Evolutionary conservation across 176 grass and related monocot genomes (phyloP).

Genomic region (Bothriochloa decipiens): DNA sequence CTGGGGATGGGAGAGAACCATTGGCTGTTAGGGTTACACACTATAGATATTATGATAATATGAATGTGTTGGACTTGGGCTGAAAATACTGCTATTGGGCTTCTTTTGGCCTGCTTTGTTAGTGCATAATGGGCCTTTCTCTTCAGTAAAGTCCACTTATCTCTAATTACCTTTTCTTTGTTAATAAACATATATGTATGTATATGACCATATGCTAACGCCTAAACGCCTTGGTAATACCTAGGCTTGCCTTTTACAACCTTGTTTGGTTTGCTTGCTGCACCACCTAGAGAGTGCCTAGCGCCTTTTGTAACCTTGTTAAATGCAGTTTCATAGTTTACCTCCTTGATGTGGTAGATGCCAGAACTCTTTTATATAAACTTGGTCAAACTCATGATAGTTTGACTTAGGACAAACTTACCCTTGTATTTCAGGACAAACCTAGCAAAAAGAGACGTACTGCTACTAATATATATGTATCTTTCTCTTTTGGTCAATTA

Average conservation of each 20-base stretch:
- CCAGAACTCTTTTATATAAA: neutral
- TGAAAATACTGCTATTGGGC: neutral
- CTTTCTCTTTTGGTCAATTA: conserved; percentile 47
- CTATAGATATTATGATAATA: neutral
- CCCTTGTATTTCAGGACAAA: neutral
- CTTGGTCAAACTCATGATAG: neutral
- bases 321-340: neutral
- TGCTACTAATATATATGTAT: conserved; percentile 48
- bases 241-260: neutral
- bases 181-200: neutral
- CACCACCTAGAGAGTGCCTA: neutral
- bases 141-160: too few relatives aligned
- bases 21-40: neutral
- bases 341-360: neutral
- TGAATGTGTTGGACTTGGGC: neutral
- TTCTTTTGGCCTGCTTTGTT: neutral
- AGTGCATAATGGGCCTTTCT: too few relatives aligned
- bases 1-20: neutral
- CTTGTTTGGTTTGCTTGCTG: too few relatives aligned
- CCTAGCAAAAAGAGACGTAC: conserved; percentile 89
- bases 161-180: neutral
- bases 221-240: neutral
- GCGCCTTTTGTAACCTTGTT: neutral
- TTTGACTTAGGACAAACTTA: conserved; percentile 4
- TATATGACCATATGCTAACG: neutral